phyloP scores from a whole-genome alignment of 1,139 yeast species.

The Pichia sp. region DNA sequence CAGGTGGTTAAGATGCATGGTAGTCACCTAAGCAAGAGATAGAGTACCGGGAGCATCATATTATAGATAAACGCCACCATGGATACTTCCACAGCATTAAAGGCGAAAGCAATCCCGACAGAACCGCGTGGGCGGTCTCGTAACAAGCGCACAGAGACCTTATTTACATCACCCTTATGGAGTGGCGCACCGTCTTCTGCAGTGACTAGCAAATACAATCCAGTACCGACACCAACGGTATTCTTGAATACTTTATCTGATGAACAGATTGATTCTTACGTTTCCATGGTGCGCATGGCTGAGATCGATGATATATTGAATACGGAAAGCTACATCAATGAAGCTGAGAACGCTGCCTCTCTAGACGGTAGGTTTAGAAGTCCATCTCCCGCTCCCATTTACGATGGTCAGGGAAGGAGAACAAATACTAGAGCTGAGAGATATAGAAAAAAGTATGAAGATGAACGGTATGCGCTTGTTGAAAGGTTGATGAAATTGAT shows the following conservation, averaged over 20 bases:
- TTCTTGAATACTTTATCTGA: slow-evolving; percentile 48
- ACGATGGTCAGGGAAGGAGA: slow-evolving; percentile 77
- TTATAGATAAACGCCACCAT: too few species aligned
- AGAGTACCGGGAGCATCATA: too few species aligned
- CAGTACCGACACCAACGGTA: slow-evolving; percentile 28
- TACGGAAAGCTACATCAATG: slow-evolving; percentile 34
- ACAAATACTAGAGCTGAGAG: slow-evolving; percentile 76
- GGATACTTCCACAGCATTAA: too few species aligned
- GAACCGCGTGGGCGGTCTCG: too few species aligned
- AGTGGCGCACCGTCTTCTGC: too few species aligned
- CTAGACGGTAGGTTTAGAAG: slow-evolving; percentile 36
- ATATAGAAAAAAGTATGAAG: slow-evolving; percentile 54
- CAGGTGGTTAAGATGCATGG: too few species aligned
- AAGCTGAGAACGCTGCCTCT: slow-evolving; percentile 16
- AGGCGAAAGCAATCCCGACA: too few species aligned
- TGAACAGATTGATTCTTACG: slow-evolving; percentile 83
- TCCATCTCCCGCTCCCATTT: slow-evolving; percentile 91
- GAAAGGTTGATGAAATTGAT: slow-evolving; percentile 65
- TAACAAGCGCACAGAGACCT: too few species aligned
- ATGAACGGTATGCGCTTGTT: slow-evolving; percentile 72
- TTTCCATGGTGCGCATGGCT: slow-evolving; percentile 65
- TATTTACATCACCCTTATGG: too few species aligned
- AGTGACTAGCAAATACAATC: too few species aligned
- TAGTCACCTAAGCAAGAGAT: too few species aligned
- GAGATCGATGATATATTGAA: slow-evolving; percentile 64